Evolutionary conservation across 495 filamentous ascomycete species (phyloP), one percentile per base, ranked within the genome.

Genomic region (Corynascus novoguineensis): DNA sequence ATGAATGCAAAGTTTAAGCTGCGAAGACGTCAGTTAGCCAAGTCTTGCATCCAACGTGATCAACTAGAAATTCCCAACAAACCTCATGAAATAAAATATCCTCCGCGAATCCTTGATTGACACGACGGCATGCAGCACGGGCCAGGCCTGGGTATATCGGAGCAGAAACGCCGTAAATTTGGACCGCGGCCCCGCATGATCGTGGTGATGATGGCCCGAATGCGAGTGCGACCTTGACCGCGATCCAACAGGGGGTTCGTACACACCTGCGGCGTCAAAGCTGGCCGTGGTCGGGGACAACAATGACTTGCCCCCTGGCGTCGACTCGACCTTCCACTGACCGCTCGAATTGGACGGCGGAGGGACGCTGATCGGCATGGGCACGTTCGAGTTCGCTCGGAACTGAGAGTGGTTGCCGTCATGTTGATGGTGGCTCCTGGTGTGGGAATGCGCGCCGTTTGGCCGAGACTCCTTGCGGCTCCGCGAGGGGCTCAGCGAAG

Each of bases 1-100:
- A 99, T 99, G 69, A 99, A 99, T 1, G 74, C 74, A 53, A 99
- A 90, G 66, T 99, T 99, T 40, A 99, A 80, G 61, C 89, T 96
- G 67, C 6, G 50, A 10, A 6, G 31, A 64, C 49, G 66, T 69
- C 58, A 1, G 35, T 49, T 27, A 57, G 46, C 12, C 22, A n/a
- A 22, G 29, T 4, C 3, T 38, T 3, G 11, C 14, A 1, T 38
- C 28, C 17, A 2, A 1, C 17, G 7, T 4, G 5, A 14, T 22
- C 29, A 6, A 7, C 10, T 2, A 5, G 4, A 6, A n/a, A 45
- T 28, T 5, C 0, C 3, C n/a, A 9, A 32, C 17, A 3, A 22
- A 47, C 17, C 50, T 19, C 84, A 95, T 96, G 56, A 98, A 98
- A 73, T 97, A 99, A 64, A 95, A 92, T 58, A 99, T 99, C 28